Evolutionary conservation across 805 yeast species (phyloP).

Genomic region (Yamadazyma ubonensis): DNA sequence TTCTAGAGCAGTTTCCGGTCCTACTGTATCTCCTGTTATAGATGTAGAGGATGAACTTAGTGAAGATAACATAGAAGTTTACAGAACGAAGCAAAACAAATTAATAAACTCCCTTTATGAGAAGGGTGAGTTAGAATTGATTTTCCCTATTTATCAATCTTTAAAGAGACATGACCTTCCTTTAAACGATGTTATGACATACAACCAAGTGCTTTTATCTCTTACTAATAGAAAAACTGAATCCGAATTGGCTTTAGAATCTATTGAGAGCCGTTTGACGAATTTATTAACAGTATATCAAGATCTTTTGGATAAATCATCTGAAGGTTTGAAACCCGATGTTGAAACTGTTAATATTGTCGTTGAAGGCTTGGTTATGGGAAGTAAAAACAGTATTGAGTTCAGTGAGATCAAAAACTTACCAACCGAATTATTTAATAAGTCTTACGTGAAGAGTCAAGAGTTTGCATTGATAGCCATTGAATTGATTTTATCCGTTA

Average conservation of each 20-base stretch:
- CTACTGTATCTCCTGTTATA: neutral
- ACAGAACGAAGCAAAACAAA: constrained; percentile 12
- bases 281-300: constrained; percentile 65
- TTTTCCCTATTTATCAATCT: constrained; percentile 43
- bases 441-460: constrained; percentile 43
- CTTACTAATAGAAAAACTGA: constrained; percentile 50
- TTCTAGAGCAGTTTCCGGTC: neutral
- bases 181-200: constrained; percentile 51
- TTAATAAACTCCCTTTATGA: constrained; percentile 6
- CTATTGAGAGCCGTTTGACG: constrained; percentile 60
- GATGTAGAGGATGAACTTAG: constrained; percentile 1
- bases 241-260: constrained; percentile 26
- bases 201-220: constrained; percentile 55
- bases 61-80: constrained; percentile 3
- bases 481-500: constrained; percentile 47
- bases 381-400: constrained; percentile 41
- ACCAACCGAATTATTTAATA: constrained; percentile 28
- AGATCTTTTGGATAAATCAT: constrained; percentile 45
- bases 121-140: constrained; percentile 28
- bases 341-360: constrained; percentile 50
- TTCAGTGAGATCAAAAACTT: constrained; percentile 10
- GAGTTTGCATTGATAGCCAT: constrained; percentile 45
- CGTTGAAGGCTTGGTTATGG: constrained; percentile 50
- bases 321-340: constrained; percentile 48
- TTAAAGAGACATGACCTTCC: constrained; percentile 34